Evolutionary conservation across 108 stramenopile genomes (phyloP), one percentile per base, ranked within the genome.

Genomic region (Schizochytrium sp.): DNA sequence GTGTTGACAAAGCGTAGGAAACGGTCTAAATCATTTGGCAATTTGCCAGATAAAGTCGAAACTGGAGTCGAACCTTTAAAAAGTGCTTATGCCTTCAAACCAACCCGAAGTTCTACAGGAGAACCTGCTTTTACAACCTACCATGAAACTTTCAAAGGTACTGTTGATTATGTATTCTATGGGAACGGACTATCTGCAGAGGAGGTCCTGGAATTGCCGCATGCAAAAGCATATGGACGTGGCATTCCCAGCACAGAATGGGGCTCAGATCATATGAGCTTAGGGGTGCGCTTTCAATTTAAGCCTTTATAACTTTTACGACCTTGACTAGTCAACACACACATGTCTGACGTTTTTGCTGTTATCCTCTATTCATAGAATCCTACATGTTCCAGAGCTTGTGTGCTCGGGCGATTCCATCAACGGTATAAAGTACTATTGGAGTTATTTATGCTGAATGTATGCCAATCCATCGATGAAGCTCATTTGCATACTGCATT

Each of bases 101-200:
- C 90, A 38, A 47, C 89, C 10, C 56, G 56, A 4, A 83, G 50
- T 47, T 88, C 89, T 5, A 91, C 91, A 4, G 90, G 90, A 42
- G 91, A 91, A 90, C 91, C 91, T 53, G 91, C 91, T 7, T 91
- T 89, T 59, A 91, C 90, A 19, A 89, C 28, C 4, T 91, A 87
- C 72, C 90, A 91, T 38, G 90, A 89, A 46, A 44, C 46, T 46
- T 91, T 91, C 56, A 40, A 91, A 90, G 91, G 90, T 8, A 89
- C 91, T 3, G 91, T 91, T 15, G 91, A 91, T 72, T 91, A 91
- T 73, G 50, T 91, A 0, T 91, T 91, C 41, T 89, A 87, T 83
- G 90, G 90, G 0, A 46, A 76, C 45, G 90, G 88, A 50, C 76
- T 83, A 5, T 47, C 49, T 13, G 28, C 50, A 5, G 2, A n/a